Evolutionary conservation across 768 basidiomycete species (phyloP), one percentile per base, ranked within the genome.

Genomic region (Pholiota molesta): DNA sequence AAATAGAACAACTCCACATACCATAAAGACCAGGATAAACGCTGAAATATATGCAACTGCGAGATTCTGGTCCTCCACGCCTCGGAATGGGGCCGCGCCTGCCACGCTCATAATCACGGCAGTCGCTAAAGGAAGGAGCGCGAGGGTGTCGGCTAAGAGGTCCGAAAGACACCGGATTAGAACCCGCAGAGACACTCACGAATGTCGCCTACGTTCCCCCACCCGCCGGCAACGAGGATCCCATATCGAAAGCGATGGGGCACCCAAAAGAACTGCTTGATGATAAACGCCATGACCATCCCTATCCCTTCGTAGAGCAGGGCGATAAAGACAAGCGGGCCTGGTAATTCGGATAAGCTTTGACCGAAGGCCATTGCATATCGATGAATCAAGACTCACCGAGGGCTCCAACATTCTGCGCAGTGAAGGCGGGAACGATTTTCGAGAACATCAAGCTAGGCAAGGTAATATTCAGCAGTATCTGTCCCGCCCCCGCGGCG

Each of bases 191-290:
- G 29, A 19, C 52, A 75, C 86, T 69, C 67, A 91, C 89, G 87
- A 33, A 92, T 83, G 68, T 90, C 91, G 9, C 86, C 89, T 47
- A 82, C 82, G 66, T 91, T 92, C 9, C 78, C 82, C 84, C 85
- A 92, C 3, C 82, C 84, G 40, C 89, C 90, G 0, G 90, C 89
- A 3, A 84, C 83, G 0, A 92, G 67, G 23, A 92, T 79, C 0
- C 90, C 92, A 66, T 86, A 84, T 52, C 90, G 78, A 68, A 92
- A 92, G 28, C 88, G 81, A 68, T 90, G 87, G 0, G 91, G 91
- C 2, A 92, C 89, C 85, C 90, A 92, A 67, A 89, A 91, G 54
- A 89, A 66, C 63, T 83, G 82, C 53, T 83, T 83, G 57, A 86
- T 73, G n/a, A 82, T 52, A 77, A 80, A 86, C 0, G 86, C 84